phyloP scores from a whole-genome alignment of 108 stramenopile species.

The Cyclotella sp. region DNA sequence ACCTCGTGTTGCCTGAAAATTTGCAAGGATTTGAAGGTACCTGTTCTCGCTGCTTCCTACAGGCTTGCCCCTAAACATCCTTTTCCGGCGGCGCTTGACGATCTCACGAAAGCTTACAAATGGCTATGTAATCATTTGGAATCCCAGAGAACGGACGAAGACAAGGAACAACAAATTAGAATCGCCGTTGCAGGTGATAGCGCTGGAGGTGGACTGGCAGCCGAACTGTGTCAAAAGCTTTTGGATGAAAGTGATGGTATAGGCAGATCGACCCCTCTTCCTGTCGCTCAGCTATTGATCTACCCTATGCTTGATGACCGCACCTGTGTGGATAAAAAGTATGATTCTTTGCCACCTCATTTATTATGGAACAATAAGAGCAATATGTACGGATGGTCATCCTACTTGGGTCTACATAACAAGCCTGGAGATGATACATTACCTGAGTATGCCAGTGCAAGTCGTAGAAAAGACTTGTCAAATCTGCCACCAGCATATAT shows the following conservation, averaged over 20 bases:
- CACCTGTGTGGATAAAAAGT: constrained; percentile 23
- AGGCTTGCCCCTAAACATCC: constrained; percentile 32
- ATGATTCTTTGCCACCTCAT: constrained; percentile 20
- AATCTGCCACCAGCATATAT: constrained; percentile 37
- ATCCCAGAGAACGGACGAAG: neutral
- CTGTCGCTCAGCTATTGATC: constrained; percentile 30
- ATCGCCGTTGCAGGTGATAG: constrained; percentile 41
- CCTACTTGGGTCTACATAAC: constrained; percentile 19
- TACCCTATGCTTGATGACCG: constrained; percentile 52
- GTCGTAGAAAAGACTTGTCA: constrained; percentile 31
- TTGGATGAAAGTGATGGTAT: constrained; percentile 21
- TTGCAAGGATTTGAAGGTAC: constrained; percentile 10
- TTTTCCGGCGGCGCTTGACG: constrained; percentile 46
- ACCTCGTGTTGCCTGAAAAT: neutral
- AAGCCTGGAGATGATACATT: constrained; percentile 18
- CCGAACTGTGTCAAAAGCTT: constrained; percentile 42
- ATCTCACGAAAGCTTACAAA: constrained; percentile 24
- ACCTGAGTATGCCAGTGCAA: constrained; percentile 33
- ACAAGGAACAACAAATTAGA: neutral
- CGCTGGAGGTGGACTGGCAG: constrained; percentile 44
- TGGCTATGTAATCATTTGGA: constrained; percentile 22
- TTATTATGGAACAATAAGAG: constrained; percentile 33
- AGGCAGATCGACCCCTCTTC: constrained; percentile 13
- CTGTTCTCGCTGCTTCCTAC: constrained; percentile 23
- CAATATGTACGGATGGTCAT: constrained; percentile 41